Conservation (phyloP, 2,329 filamentous ascomycete genomes). For the Aaosphaeria arxii region DNA sequence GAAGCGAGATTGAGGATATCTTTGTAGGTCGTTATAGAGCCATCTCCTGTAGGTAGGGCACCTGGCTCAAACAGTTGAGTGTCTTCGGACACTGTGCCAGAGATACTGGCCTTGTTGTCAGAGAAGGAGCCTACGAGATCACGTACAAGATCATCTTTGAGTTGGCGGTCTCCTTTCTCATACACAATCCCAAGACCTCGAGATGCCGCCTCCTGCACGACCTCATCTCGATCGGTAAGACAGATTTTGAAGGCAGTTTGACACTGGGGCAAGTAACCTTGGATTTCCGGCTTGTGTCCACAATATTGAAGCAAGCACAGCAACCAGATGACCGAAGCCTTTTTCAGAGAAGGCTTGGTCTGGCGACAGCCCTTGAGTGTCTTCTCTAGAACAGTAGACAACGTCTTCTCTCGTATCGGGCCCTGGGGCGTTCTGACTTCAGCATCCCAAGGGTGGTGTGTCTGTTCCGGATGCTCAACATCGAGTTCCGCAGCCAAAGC, state of each 20-base stretch:
- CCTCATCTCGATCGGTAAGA: slow-evolving; percentile 82
- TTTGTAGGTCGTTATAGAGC: slow-evolving; percentile 92
- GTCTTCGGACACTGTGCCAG: slow-evolving; percentile 78
- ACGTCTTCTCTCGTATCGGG: slow-evolving; percentile 41
- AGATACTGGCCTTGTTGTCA: slow-evolving; percentile 65
- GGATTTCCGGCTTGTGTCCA: slow-evolving; percentile 72
- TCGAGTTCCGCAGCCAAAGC: slow-evolving; percentile 73
- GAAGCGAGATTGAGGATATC: slow-evolving; percentile 95
- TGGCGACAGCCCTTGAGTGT: slow-evolving; percentile 74
- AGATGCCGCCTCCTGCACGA: slow-evolving; percentile 94
- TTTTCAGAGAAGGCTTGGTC: slow-evolving; percentile 84
- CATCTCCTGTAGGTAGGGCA: slow-evolving; percentile 83
- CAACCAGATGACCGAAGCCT: slow-evolving; percentile 93
- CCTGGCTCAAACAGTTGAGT: slow-evolving; percentile 93
- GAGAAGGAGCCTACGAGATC: slow-evolving; percentile 88
- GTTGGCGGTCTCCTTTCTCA: slow-evolving; percentile 77
- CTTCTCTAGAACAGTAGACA: slow-evolving; percentile 62
- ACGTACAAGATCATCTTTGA: slow-evolving; percentile 79
- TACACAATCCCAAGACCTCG: slow-evolving; percentile 90
- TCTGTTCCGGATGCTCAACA: slow-evolving; percentile 56
- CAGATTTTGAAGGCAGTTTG: slow-evolving; percentile 87
- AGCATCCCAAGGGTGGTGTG: slow-evolving; percentile 28
- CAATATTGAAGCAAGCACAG: slow-evolving; percentile 89
- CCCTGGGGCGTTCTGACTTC: slow-evolving; percentile 26
- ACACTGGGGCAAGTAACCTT: slow-evolving; percentile 70